Evolutionary conservation across 1,284 basidiomycete genomes (phyloP).

Genomic region (Erythrobasidium hasegawianum): DNA sequence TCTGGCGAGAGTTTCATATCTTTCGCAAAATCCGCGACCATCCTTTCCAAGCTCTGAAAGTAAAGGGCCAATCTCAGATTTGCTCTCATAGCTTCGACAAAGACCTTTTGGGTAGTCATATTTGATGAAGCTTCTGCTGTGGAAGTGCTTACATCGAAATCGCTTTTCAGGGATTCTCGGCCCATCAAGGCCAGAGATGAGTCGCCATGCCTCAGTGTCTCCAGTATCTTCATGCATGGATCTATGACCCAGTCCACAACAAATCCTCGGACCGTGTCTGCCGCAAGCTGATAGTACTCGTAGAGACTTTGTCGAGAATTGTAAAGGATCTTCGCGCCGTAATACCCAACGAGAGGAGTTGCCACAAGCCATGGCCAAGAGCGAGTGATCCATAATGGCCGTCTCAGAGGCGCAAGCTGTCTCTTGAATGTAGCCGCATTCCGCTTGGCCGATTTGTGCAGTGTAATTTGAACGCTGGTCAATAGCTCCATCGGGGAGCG

Average conservation of each 20-base stretch:
- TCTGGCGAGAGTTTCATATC: conserved; percentile 65
- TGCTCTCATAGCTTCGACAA: neutral
- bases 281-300: conserved; percentile 60
- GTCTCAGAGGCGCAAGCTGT: conserved; percentile 9
- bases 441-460: conserved; percentile 26
- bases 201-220: conserved; percentile 74
- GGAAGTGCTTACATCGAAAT: conserved; percentile 61
- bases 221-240: conserved; percentile 74
- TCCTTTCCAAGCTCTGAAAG: conserved; percentile 77
- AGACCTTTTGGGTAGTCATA: conserved; percentile 43
- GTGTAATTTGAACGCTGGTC: conserved; percentile 34
- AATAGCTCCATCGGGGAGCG: conserved; percentile 34
- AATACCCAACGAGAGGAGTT: conserved; percentile 34
- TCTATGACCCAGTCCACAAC: conserved; percentile 80
- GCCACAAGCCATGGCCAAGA: conserved; percentile 43
- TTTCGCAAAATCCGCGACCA: conserved; percentile 78
- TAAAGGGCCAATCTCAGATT: conserved; percentile 1
- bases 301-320: conserved; percentile 43
- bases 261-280: conserved; percentile 71
- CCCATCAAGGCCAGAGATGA: conserved; percentile 66
- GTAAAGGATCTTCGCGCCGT: conserved; percentile 36
- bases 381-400: conserved; percentile 36
- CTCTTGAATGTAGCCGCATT: conserved; percentile 20
- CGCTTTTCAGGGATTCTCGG: conserved; percentile 70
- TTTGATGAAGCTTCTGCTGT: conserved; percentile 47